Conservation (phyloP, 1,139 yeast species). For the Pichia sp. region DNA sequence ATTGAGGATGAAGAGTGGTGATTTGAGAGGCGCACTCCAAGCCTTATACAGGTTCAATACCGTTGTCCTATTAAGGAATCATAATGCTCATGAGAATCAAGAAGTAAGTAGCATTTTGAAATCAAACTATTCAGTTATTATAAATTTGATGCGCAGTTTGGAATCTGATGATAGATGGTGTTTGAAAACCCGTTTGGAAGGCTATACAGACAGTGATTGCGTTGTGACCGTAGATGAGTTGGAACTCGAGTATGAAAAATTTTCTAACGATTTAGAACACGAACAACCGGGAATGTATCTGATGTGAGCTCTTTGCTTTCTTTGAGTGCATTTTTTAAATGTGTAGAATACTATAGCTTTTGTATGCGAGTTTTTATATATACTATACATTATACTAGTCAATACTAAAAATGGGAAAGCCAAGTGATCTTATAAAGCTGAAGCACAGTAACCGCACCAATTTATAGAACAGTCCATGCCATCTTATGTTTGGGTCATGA, state of each 20-base stretch:
- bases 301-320: not conserved
- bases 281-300: not conserved
- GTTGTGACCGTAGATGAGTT: slow-evolving; percentile 14
- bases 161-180: slow-evolving; percentile 31
- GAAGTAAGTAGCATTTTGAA: slow-evolving; percentile 1
- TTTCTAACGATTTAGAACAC: not conserved
- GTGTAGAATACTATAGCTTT: too few species aligned
- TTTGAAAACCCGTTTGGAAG: slow-evolving; percentile 9
- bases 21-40: slow-evolving; percentile 49
- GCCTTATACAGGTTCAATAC: slow-evolving; percentile 46
- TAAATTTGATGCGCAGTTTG: slow-evolving; percentile 40
- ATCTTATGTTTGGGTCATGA: too few species aligned
- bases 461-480: too few species aligned
- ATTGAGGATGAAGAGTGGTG: slow-evolving; percentile 39
- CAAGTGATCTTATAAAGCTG: too few species aligned
- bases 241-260: slow-evolving; percentile 15
- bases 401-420: too few species aligned
- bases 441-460: too few species aligned
- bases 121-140: slow-evolving; percentile 34
- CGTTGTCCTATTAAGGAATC: slow-evolving; percentile 18
- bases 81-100: not conserved
- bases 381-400: too few species aligned
- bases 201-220: slow-evolving; percentile 6
- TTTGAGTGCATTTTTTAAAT: too few species aligned
- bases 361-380: too few species aligned